These are phyloP conservation scores for Pseudogymnoascus sp. DNA, from an alignment of 2,329 filamentous ascomycete genomes.

Conservation along the genomic window DNA sequence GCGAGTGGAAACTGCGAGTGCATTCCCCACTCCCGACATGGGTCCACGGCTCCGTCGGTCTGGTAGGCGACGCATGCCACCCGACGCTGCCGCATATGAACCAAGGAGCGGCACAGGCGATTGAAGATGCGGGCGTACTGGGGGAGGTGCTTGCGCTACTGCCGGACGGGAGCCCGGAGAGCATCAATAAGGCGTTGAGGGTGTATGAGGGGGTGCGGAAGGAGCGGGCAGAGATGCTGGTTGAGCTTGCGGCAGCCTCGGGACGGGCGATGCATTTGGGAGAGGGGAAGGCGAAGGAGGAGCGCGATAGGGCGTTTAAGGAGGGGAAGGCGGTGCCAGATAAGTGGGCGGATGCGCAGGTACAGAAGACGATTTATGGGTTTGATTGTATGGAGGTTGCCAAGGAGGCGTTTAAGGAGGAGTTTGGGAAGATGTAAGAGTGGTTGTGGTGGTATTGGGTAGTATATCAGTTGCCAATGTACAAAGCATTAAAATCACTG, in stretches of 20 bases:
- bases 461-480: neutral
- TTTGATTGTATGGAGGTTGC: slow-evolving; percentile 52
- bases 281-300: slow-evolving; percentile 48
- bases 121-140: slow-evolving; percentile 56
- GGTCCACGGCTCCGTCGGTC: slow-evolving; percentile 46
- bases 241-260: slow-evolving; percentile 41
- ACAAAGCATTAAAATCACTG: neutral
- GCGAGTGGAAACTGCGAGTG: slow-evolving; percentile 55
- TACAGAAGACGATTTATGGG: slow-evolving; percentile 57
- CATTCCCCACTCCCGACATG: slow-evolving; percentile 49
- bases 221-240: slow-evolving; percentile 43
- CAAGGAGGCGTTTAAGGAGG: slow-evolving; percentile 40
- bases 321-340: slow-evolving; percentile 44
- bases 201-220: slow-evolving; percentile 50
- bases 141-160: slow-evolving; percentile 41
- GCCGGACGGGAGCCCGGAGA: slow-evolving; percentile 29
- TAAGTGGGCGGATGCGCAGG: slow-evolving; percentile 63
- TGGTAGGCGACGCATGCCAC: slow-evolving; percentile 58
- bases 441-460: neutral
- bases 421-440: slow-evolving; percentile 27
- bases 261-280: slow-evolving; percentile 49
- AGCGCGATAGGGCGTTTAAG: slow-evolving; percentile 48
- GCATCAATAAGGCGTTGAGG: slow-evolving; percentile 41
- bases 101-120: slow-evolving; percentile 59
- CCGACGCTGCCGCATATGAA: slow-evolving; percentile 59